These are phyloP conservation scores for Xylaria sp. DNA, from an alignment of 2,329 filamentous ascomycete species.

Conservation along the genomic window DNA sequence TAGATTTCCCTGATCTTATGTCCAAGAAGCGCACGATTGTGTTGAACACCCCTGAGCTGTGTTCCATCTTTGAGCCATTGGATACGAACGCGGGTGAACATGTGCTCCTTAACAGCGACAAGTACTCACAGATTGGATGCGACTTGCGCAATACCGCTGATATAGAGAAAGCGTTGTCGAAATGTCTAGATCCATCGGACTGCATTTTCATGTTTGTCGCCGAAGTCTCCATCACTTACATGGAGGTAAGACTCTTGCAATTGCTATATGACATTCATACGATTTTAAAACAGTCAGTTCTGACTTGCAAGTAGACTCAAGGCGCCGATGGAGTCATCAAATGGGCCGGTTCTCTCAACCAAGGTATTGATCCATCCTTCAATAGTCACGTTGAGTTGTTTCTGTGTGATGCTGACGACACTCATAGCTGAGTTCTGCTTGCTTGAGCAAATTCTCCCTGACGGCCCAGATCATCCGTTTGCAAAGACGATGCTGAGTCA, in stretches of 20 bases:
- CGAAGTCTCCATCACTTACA: constrained; percentile 88
- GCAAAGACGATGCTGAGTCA: constrained; percentile 79
- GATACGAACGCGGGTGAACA: constrained; percentile 35
- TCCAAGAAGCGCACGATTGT: constrained; percentile 66
- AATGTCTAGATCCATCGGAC: constrained; percentile 51
- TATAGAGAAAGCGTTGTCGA: constrained; percentile 55
- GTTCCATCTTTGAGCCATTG: constrained; percentile 44
- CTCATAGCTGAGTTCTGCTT: constrained; percentile 70
- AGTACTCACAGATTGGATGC: constrained; percentile 75
- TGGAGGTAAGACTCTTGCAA: constrained; percentile 46
- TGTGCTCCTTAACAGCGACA: constrained; percentile 58
- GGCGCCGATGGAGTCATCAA: constrained; percentile 68
- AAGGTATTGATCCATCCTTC: constrained; percentile 44
- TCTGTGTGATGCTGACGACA: constrained; percentile 12
- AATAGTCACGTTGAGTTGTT: neutral
- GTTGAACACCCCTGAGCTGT: constrained; percentile 55
- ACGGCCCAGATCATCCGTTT: constrained; percentile 74
- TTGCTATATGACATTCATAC: no score
- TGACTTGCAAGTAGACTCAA: constrained; percentile 35
- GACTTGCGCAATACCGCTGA: constrained; percentile 64
- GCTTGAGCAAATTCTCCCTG: constrained; percentile 79
- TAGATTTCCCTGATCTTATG: constrained; percentile 81
- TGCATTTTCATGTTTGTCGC: constrained; percentile 72
- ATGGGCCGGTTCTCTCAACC: constrained; percentile 68
- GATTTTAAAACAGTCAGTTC: no score